Evolutionary conservation across 1,284 basidiomycete species (phyloP), one percentile per base, ranked within the genome.

Genomic region (Sanghuangporus weigelae): DNA sequence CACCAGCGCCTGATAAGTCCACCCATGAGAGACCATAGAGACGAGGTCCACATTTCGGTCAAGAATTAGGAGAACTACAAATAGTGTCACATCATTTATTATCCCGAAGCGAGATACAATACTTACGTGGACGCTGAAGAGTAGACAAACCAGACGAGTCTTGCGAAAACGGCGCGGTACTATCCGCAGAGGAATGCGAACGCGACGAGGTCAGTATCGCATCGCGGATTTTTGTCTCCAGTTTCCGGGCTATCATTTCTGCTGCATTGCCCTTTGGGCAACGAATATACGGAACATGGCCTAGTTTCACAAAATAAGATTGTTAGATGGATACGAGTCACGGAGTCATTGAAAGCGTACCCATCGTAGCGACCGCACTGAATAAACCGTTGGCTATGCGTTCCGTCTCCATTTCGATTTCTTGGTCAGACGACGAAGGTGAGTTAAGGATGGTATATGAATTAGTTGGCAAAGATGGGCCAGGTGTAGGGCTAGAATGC

Each of bases 1-100:
- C 0, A 98, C 93, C 21, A 99, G 86, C 0, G 97, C 95, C 77
- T 99, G 97, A 72, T 99, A 99, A 36, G 97, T 99, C 97, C 97
- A 99, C 1, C 95, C 96, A 73, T 99, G 97, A 1, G 93, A 92
- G 14, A 99, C 77, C 84, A 97, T 95, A 3, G 97, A 93, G 0
- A 96, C 91, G 14, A 99, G 81, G 73, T 99, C 97, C 57, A 99
- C 82, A 70, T 98, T 99, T 38, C 97, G 85, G 73, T 99, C 97
- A 61, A 99, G 80, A 54, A 99, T 87, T 56, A 98, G 86, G 7
- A 99, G 81, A 46, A 99, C 93, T 95, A 70, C 0, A 57, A 44
- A 14, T 60, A n/a, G 59, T 48, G 50, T 63, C 65, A n/a, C 16
- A 63, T 36, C 64, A 19, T 7, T 39, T 2, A 50, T 51, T 50